Evolutionary conservation across 2,329 filamentous ascomycete species (phyloP).

Genomic region (Fusarium dlaminii): DNA sequence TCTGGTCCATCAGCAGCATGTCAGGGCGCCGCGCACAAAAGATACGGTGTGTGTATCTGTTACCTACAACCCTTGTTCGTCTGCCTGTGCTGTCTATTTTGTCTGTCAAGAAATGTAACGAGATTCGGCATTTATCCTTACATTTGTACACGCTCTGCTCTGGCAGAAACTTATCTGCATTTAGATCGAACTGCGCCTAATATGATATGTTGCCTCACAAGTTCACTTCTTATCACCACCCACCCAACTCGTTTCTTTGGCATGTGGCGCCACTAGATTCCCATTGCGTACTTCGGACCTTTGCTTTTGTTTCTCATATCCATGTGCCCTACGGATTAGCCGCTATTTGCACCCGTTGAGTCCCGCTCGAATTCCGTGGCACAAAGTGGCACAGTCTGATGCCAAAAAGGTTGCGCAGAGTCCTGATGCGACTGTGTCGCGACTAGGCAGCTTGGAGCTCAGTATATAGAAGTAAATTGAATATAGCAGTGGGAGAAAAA

Average conservation of each 20-base stretch:
- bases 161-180: not conserved
- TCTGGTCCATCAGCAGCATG: conserved; percentile 25
- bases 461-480: not conserved
- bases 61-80: conserved; percentile 7
- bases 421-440: not conserved
- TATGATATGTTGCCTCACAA: conserved; percentile 4
- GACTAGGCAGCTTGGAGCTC: not conserved
- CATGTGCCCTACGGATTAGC: conserved; percentile 27
- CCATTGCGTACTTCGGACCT: conserved; percentile 11
- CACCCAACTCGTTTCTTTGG: conserved; percentile 27
- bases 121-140: conserved; percentile 22
- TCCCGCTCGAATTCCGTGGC: conserved; percentile 33
- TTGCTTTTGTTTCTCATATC: not conserved
- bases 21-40: conserved; percentile 31
- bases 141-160: not conserved
- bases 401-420: conserved; percentile 23
- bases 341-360: conserved; percentile 31
- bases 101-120: conserved; percentile 27
- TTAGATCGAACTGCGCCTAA: conserved; percentile 14
- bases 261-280: conserved; percentile 40
- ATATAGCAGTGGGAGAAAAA: not conserved
- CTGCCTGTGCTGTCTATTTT: not conserved
- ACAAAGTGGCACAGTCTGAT: conserved; percentile 27
- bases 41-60: conserved; percentile 38
- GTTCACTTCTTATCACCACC: conserved; percentile 29